These are phyloP conservation scores for Fusarium tupiense DNA, from an alignment of 2,329 filamentous ascomycete genomes.

Conservation along the genomic window DNA sequence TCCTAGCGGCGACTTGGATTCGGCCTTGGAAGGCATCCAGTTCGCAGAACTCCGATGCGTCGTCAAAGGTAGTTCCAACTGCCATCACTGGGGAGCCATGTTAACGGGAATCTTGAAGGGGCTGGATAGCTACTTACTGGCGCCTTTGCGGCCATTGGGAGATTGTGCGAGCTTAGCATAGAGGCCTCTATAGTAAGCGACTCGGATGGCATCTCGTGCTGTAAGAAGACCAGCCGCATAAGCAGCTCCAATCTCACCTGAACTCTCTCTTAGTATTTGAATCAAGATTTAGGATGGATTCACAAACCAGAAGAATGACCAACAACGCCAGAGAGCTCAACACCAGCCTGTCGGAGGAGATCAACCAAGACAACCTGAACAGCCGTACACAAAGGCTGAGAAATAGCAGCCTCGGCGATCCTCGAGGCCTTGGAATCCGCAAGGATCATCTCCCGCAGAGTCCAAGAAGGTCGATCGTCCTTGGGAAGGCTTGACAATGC, in stretches of 20 bases:
- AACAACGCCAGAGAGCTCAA: slow-evolving; percentile 48
- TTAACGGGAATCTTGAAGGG: accelerated
- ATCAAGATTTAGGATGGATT: accelerated
- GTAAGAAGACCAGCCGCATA: slow-evolving; percentile 52
- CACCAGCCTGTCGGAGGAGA: slow-evolving; percentile 45
- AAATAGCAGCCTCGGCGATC: slow-evolving; percentile 36
- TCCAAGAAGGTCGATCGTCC: background rate
- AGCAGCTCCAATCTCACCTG: slow-evolving; percentile 54
- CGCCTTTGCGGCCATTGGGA: background rate
- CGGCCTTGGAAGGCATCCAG: background rate
- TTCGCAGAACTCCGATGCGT: background rate
- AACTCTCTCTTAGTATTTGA: accelerated
- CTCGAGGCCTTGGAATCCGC: slow-evolving; percentile 5
- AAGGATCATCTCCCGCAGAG: background rate
- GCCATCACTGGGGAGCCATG: background rate
- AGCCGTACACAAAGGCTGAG: slow-evolving; percentile 55
- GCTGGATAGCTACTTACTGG: accelerated
- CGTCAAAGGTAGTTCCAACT: background rate
- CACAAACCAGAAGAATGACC: slow-evolving; percentile 54
- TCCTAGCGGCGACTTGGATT: background rate
- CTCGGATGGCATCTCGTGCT: slow-evolving; percentile 42
- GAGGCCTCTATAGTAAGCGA: slow-evolving; percentile 40
- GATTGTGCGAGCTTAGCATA: background rate
- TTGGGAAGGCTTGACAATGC: background rate
- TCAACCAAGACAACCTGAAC: slow-evolving; percentile 56